Evolutionary conservation across 495 filamentous ascomycete genomes (phyloP).

Genomic region (Penicillium taxi): DNA sequence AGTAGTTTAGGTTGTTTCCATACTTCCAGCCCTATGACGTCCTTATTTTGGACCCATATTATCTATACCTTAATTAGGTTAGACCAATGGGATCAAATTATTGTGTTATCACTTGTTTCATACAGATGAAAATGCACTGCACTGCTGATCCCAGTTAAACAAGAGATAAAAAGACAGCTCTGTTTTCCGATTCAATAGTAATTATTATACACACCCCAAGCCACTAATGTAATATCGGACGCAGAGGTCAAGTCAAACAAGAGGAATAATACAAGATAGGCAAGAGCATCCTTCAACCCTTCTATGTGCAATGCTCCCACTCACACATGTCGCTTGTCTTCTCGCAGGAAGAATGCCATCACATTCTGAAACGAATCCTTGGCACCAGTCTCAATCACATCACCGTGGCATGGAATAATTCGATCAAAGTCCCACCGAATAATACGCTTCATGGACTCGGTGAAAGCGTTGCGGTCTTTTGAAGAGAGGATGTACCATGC

Average conservation of each 20-base stretch:
- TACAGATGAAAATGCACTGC: too few species aligned
- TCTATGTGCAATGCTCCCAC: slow-evolving; percentile 3
- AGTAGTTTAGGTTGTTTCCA: too few species aligned
- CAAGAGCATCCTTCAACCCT: neutral
- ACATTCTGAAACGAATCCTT: slow-evolving; percentile 74
- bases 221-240: neutral
- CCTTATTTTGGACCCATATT: too few species aligned
- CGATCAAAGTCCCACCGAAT: slow-evolving; percentile 77
- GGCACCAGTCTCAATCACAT: slow-evolving; percentile 69
- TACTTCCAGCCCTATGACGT: too few species aligned
- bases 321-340: slow-evolving; percentile 31
- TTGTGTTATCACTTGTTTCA: too few species aligned
- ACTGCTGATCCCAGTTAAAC: too few species aligned
- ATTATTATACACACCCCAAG: slow-evolving; percentile 1
- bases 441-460: slow-evolving; percentile 59
- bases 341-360: slow-evolving; percentile 75
- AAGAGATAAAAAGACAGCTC: too few species aligned
- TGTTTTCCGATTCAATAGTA: too few species aligned
- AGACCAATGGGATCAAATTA: too few species aligned
- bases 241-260: neutral
- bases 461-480: slow-evolving; percentile 58
- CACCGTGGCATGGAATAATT: slow-evolving; percentile 89
- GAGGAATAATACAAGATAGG: neutral
- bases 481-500: slow-evolving; percentile 68
- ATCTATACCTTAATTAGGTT: too few species aligned